A percentile compares a stretch with the other conserved stretches of the same genome.
Conservation (phyloP, 2,329 filamentous ascomycete genomes). For the Fusarium gaditjirri region DNA sequence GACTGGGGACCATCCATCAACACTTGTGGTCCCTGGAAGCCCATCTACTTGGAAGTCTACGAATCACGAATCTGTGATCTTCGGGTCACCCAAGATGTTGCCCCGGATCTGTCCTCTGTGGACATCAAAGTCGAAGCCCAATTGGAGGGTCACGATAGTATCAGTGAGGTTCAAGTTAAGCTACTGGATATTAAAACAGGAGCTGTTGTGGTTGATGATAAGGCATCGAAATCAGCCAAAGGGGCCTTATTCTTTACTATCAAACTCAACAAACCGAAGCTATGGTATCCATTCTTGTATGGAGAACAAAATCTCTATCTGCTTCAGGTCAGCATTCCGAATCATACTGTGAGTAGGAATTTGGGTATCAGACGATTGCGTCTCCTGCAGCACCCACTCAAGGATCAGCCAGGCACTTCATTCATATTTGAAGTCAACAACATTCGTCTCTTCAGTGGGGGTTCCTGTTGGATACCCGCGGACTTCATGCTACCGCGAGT, state of each 20-base stretch:
- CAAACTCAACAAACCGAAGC: background rate
- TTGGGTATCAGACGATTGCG: background rate
- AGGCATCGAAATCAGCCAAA: accelerated
- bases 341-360: accelerated
- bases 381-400: background rate
- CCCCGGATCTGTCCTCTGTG: background rate
- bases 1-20: constrained; percentile 10
- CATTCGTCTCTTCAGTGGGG: background rate
- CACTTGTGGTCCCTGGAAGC: constrained; percentile 7
- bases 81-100: background rate
- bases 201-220: accelerated
- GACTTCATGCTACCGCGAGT: background rate
- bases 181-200: background rate
- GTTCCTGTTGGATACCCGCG: background rate
- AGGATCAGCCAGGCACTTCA: background rate
- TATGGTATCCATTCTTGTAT: constrained; percentile 7
- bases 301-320: background rate
- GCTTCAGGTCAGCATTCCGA: accelerated
- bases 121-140: background rate
- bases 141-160: accelerated
- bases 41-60: background rate
- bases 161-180: background rate
- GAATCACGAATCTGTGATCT: background rate
- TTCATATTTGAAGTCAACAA: constrained; percentile 17
- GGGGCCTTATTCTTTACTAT: background rate